These are phyloP conservation scores for Euphrasia confusa DNA, from an alignment of 257 asterid species.

Conservation along the genomic window DNA sequence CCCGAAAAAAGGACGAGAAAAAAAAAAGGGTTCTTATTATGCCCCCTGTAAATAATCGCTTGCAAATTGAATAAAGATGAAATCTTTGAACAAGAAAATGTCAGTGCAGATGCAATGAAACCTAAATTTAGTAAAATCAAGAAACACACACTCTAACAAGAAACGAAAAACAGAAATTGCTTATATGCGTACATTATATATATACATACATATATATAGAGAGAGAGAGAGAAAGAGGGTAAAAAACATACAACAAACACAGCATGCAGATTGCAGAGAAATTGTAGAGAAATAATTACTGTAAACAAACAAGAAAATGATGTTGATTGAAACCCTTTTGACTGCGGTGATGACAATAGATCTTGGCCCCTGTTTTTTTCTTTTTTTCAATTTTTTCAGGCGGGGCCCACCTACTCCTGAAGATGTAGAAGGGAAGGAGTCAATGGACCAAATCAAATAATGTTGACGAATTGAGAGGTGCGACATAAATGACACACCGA, in stretches of 20 bases:
- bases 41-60: not conserved
- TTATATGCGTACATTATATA: not conserved
- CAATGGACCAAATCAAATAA: no score
- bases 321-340: no score
- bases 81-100: slow-evolving; percentile 27
- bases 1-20: slow-evolving; percentile 8
- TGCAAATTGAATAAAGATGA: slow-evolving; percentile 12
- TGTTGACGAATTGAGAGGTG: no score
- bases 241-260: slow-evolving; percentile 4
- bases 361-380: no score
- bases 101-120: slow-evolving; percentile 20
- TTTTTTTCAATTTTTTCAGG: no score
- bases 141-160: not conserved
- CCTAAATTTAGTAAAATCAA: slow-evolving; percentile 29
- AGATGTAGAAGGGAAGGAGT: no score
- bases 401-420: no score
- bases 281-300: slow-evolving; percentile 31
- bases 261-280: slow-evolving; percentile 35
- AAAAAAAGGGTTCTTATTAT: not conserved
- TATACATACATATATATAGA: slow-evolving; percentile 14
- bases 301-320: not conserved
- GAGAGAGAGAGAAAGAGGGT: slow-evolving; percentile 2
- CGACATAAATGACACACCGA: no score
- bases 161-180: not conserved
- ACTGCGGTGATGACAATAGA: no score